Evolutionary conservation across 345 rosid species (phyloP).

Genomic region (Arabidopsis thaliana): DNA sequence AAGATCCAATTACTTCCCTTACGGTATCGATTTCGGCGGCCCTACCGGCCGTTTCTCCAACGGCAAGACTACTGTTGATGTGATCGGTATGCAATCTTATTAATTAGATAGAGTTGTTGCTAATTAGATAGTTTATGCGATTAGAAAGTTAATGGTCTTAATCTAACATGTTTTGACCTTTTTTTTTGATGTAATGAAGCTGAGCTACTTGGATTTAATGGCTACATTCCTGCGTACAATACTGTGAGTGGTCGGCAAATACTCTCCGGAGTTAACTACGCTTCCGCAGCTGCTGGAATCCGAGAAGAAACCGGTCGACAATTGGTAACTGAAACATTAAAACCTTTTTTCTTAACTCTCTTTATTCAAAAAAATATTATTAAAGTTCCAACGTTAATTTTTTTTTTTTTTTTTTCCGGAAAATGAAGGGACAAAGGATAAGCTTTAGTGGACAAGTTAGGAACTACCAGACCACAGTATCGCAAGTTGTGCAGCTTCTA

Average conservation of each 20-base stretch:
- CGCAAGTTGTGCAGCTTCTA: slow-evolving; percentile 61
- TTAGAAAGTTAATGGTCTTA: background rate
- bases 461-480: slow-evolving; percentile 70
- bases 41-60: slow-evolving; percentile 89
- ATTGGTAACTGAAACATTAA: slow-evolving; percentile 32
- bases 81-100: slow-evolving; percentile 52
- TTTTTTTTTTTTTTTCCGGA: background rate
- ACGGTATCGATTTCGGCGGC: slow-evolving; percentile 84
- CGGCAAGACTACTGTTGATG: slow-evolving; percentile 83
- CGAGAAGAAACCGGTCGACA: slow-evolving; percentile 56
- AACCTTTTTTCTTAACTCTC: background rate
- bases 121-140: background rate
- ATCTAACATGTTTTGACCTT: slow-evolving; percentile 6
- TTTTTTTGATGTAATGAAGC: slow-evolving; percentile 51
- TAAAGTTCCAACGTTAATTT: background rate
- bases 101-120: slow-evolving; percentile 6
- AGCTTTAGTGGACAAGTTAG: slow-evolving; percentile 59
- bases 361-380: background rate
- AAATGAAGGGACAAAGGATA: slow-evolving; percentile 56
- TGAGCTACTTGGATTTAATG: slow-evolving; percentile 62
- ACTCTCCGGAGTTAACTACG: slow-evolving; percentile 60
- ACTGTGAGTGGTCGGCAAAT: slow-evolving; percentile 56
- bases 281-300: slow-evolving; percentile 63
- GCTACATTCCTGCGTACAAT: slow-evolving; percentile 60
- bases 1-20: slow-evolving; percentile 77